These are phyloP conservation scores for Mycena amicta DNA, from an alignment of 768 basidiomycete genomes.

Conservation along the genomic window DNA sequence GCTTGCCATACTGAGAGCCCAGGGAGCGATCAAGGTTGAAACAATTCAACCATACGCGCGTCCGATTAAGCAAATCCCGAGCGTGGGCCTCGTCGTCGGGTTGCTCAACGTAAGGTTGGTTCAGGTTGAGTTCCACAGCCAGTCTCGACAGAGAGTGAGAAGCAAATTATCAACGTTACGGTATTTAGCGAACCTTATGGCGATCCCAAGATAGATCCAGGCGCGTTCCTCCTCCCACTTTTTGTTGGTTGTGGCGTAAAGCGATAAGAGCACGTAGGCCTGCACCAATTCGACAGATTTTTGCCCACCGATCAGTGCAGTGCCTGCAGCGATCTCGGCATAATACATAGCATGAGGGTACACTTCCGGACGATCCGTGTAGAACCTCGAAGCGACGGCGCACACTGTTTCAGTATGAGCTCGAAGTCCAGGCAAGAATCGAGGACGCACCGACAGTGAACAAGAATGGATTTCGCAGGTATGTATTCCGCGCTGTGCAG, in stretches of 20 bases:
- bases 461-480: conserved; percentile 86
- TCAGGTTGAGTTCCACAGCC: conserved; percentile 88
- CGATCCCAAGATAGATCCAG: conserved; percentile 88
- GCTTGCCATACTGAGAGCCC: conserved; percentile 86
- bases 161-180: no score
- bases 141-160: no score
- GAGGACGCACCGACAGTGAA: conserved; percentile 81
- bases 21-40: conserved; percentile 90
- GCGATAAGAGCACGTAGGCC: conserved; percentile 77
- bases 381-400: conserved; percentile 84
- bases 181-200: conserved; percentile 68
- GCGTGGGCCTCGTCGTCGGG: conserved; percentile 80
- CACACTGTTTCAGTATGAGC: conserved; percentile 71
- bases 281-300: conserved; percentile 86
- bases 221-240: conserved; percentile 90
- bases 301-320: conserved; percentile 70
- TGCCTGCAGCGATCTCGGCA: conserved; percentile 76
- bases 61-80: conserved; percentile 86
- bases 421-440: not conserved
- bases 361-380: conserved; percentile 67
- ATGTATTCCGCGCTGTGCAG: conserved; percentile 81
- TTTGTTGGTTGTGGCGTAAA: conserved; percentile 74
- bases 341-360: conserved; percentile 74
- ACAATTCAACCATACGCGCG: conserved; percentile 88
- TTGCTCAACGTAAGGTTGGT: conserved; percentile 72